phyloP scores from a whole-genome alignment of 768 basidiomycete species.

The Russula sp. region DNA sequence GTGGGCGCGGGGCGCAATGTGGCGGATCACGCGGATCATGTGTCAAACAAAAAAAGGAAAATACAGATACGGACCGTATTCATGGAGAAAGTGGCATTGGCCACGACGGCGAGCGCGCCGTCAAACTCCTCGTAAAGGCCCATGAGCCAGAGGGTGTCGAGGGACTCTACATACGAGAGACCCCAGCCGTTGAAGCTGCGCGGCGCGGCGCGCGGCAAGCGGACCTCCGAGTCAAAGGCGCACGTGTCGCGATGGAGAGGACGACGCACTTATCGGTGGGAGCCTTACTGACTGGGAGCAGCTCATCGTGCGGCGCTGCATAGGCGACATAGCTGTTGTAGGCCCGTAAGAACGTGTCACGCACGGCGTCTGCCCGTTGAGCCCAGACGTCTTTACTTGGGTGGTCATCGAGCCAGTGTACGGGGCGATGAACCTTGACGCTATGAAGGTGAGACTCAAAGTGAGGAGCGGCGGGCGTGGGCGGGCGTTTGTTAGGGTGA shows the following conservation, averaged over 20 bases:
- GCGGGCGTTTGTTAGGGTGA: background rate
- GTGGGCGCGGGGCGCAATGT: too few relatives aligned
- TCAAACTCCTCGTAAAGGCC: slow-evolving; percentile 63
- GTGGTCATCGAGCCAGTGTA: background rate
- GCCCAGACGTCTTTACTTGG: slow-evolving; percentile 35
- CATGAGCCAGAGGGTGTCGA: slow-evolving; percentile 85
- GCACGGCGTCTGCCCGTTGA: slow-evolving; percentile 49
- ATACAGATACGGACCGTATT: slow-evolving; percentile 28
- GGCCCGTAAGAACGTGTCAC: slow-evolving; percentile 55
- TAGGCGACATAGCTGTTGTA: slow-evolving; percentile 55
- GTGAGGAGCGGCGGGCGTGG: background rate
- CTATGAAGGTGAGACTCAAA: background rate
- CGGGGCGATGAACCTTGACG: background rate
- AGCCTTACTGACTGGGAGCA: slow-evolving; percentile 44
- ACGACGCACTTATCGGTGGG: slow-evolving; percentile 44
- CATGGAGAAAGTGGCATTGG: slow-evolving; percentile 42
- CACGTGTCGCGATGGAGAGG: background rate
- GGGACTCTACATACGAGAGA: slow-evolving; percentile 67
- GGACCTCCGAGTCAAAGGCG: background rate
- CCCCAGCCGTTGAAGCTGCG: slow-evolving; percentile 76
- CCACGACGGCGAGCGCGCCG: slow-evolving; percentile 50
- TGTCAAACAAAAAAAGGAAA: slow-evolving; percentile 2
- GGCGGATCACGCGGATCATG: background rate
- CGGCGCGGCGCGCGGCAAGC: background rate
- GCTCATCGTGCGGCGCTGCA: slow-evolving; percentile 57